phyloP scores from a whole-genome alignment of 257 asterid genomes.

The Scutellaria barbata region DNA sequence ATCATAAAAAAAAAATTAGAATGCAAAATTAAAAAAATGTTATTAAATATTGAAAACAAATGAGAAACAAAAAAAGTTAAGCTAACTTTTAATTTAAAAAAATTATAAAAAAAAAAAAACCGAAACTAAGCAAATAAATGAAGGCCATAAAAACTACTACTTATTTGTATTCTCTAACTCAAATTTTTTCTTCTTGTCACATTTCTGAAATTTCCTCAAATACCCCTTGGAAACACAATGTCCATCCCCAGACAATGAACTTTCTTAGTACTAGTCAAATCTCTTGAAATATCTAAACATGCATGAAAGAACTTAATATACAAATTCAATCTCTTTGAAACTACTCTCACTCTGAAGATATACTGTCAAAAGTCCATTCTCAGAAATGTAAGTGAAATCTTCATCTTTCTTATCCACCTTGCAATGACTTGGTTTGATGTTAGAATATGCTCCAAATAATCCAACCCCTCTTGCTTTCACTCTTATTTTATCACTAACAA shows the following conservation, averaged over 20 bases:
- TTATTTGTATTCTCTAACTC: no score
- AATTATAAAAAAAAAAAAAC: no score
- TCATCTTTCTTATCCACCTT: constrained; percentile 49
- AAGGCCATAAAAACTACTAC: neutral
- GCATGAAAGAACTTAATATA: constrained; percentile 27
- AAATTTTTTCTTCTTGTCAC: neutral
- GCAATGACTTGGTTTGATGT: constrained; percentile 52
- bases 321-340: constrained; percentile 49
- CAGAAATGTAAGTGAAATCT: constrained; percentile 49
- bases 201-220: neutral
- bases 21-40: no score
- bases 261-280: neutral
- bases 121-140: neutral
- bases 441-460: constrained; percentile 74
- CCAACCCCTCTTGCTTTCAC: constrained; percentile 61
- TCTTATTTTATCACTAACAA: constrained; percentile 26
- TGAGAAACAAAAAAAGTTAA: no score
- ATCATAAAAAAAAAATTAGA: no score
- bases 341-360: constrained; percentile 51
- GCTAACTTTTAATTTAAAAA: no score
- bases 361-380: constrained; percentile 52
- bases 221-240: neutral
- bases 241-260: neutral
- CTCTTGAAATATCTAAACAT: neutral
- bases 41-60: no score